Evolutionary conservation across 2,329 filamentous ascomycete species (phyloP), one percentile per base, ranked within the genome.

Genomic region (Cryphonectria nitschkei): DNA sequence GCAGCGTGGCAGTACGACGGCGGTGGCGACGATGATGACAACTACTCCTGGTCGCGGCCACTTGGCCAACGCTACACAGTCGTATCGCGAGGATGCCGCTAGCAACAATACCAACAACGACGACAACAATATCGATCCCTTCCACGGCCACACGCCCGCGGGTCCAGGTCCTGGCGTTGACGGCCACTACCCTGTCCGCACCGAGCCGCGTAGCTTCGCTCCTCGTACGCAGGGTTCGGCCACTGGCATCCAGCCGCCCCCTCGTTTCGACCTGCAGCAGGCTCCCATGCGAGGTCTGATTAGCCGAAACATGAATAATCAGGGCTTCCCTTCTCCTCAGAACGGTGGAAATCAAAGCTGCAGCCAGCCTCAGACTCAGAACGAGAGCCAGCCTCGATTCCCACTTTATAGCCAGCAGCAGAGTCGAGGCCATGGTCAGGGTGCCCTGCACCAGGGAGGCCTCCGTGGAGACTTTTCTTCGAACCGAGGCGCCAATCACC

Each of bases 161-260:
- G 19, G 1, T 32, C 6, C 58, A 9, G 11, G 4, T 9, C 5
- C 41, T 37, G 43, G 39, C n/a, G 37, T 34, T 26, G 43, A 63
- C 7, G 39, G 43, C 22, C 11, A 26, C 22, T 6, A 26, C 22
- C 41, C 60, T 62, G 41, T 54, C 39, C 76, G 80, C 65, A 82
- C 81, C 0, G 83, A 84, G 75, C 82, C 83, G 1, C 80, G 81
- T 68, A 82, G 81, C 75, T 83, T 82, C 71, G 80, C 81, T 1
- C 82, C 82, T 4, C 78, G 80, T 6, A 77, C 78, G 39, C 77
- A 75, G 0, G 74, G 75, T n/a, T 72, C 76, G 8, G 70, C 74
- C 46, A 70, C 73, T 5, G 46, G 46, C 22, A 74, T 72, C 39
- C 74, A 77, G 46, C 79, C 81, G 19, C 82, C 82, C 14, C 83